Evolutionary conservation across 306 rosid genomes (phyloP), one percentile per base, ranked within the genome.

Genomic region (Citrullus colocynthis): DNA sequence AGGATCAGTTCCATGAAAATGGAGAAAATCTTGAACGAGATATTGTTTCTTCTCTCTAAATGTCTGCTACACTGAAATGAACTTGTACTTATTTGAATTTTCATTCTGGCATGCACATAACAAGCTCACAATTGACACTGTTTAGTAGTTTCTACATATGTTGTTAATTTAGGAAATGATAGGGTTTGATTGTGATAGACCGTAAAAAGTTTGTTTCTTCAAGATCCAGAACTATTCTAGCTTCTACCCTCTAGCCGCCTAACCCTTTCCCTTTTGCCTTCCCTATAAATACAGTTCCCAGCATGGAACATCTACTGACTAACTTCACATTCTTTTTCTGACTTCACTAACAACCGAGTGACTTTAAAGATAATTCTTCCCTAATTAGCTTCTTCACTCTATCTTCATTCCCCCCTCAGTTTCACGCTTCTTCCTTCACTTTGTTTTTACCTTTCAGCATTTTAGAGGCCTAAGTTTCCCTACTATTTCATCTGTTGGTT

Each of bases 381-480:
- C 8, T 9, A 39, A 65, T 39, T 18, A 39, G n/a, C 74, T 2
- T 41, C 74, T 67, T 2, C 54, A 20, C 18, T 24, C 28, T 24
- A 12, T 42, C 4, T 21, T 10, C 30, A 4, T 67, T 67, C 9
- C 74, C 54, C 13, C 74, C 34, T 41, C 2, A 67, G 5, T 13
- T 67, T n/a, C 36, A 39, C 36, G 6, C 12, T 42, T 76, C 45
- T 72, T 24, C 64, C 59, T 64, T 85, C 56, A 24, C 80, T 42
- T 72, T 57, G 63, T 82, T 56, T 74, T 24, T 34, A 63, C 45
- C 81, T 80, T 83, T 78, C 96, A 96, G 99, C 81, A 87, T 79
- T 96, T 96, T 84, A 91, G 89, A 85, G 99, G 99, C 87, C 83
- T 91, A 78, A 92, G 99, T 85, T 96, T 96, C 82, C 98, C 98